These are phyloP conservation scores for Rhodotorula mucilaginosa DNA, from an alignment of 1,284 basidiomycete species.

Conservation along the genomic window DNA sequence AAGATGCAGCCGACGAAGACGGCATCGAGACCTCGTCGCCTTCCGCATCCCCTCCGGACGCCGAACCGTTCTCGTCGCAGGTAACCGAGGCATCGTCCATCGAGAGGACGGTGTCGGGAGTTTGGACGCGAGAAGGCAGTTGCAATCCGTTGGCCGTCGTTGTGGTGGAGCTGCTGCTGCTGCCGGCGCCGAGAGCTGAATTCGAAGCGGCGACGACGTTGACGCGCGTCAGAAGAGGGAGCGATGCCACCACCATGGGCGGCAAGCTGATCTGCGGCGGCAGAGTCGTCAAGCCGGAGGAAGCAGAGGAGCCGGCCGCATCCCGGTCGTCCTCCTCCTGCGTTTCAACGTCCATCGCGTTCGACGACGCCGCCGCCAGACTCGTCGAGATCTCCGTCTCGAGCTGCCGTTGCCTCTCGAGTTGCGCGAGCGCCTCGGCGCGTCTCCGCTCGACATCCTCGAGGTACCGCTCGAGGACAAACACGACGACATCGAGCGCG, in stretches of 20 bases:
- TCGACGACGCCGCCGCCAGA: background rate
- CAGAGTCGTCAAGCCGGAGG: background rate
- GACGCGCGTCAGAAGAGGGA: conserved; percentile 30
- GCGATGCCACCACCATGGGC: conserved; percentile 18
- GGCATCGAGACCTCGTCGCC: conserved; percentile 8
- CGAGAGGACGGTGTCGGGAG: conserved; percentile 35
- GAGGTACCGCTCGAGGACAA: conserved; percentile 80
- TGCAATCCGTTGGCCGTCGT: conserved; percentile 10
- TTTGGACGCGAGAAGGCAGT: conserved; percentile 29
- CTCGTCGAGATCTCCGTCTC: background rate
- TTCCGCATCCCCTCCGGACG: conserved; percentile 16
- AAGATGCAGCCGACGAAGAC: background rate
- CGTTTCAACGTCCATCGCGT: conserved; percentile 1
- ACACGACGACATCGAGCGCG: conserved; percentile 88
- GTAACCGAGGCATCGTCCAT: conserved; percentile 30
- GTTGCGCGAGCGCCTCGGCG: conserved; percentile 15
- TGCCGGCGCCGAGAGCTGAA: conserved; percentile 3
- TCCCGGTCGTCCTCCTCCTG: background rate
- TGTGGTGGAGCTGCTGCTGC: background rate
- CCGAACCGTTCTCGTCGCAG: conserved; percentile 29
- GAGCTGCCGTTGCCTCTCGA: conserved; percentile 18
- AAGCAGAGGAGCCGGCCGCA: conserved; percentile 9
- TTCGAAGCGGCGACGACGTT: conserved; percentile 30
- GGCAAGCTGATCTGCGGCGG: conserved; percentile 20
- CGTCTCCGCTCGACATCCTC: conserved; percentile 53